Conservation (phyloP, 805 yeast genomes). For the Hanseniaspora clermontiae region DNA sequence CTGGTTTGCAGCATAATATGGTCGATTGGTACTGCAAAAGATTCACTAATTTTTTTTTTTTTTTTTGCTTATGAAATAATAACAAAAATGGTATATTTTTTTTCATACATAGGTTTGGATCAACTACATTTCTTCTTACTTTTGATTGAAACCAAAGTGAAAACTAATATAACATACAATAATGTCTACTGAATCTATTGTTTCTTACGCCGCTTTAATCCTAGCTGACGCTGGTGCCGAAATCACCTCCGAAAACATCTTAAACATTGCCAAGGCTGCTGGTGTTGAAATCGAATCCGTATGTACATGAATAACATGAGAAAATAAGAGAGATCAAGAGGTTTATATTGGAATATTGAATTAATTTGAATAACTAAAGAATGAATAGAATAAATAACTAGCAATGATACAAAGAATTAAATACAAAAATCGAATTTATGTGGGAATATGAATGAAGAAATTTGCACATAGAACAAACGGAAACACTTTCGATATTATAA, state of each 20-base stretch:
- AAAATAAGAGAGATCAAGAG: not conserved
- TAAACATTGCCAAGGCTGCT: slow-evolving; percentile 62
- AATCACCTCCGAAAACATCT: slow-evolving; percentile 70
- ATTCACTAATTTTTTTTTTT: not conserved
- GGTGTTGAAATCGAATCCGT: slow-evolving; percentile 57
- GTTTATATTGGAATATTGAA: not conserved
- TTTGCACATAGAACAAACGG: no score
- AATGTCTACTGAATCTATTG: slow-evolving; percentile 82
- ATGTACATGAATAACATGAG: slow-evolving; percentile 17
- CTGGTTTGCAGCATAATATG: not conserved
- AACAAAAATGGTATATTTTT: no score
- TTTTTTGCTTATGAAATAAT: no score
- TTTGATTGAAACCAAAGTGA: slow-evolving; percentile 3
- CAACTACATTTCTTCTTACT: no score
- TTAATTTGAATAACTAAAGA: not conserved
- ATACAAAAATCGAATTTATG: no score
- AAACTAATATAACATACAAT: slow-evolving; percentile 18
- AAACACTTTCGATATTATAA: no score
- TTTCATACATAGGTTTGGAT: no score
- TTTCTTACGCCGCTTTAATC: slow-evolving; percentile 96
- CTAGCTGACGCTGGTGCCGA: slow-evolving; percentile 96
- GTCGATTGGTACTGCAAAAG: not conserved
- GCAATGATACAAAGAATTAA: no score
- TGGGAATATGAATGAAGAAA: no score
- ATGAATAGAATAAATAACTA: no score